Conservation (phyloP, 2,329 filamentous ascomycete genomes). For the Hypoxylon sp. region DNA sequence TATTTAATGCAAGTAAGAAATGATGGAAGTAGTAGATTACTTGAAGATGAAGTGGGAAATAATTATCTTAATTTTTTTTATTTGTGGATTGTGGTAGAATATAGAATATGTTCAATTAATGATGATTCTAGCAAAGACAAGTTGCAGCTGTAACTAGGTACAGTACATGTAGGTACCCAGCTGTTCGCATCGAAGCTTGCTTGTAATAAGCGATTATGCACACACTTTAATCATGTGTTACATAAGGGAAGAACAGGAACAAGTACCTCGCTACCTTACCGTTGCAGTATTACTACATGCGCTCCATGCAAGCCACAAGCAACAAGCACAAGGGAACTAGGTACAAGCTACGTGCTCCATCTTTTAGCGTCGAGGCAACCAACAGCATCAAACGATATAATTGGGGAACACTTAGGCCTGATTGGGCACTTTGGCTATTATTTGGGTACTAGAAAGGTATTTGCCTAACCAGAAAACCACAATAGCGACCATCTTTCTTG, state of each 20-base stretch:
- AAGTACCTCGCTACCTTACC: neutral
- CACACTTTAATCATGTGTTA: too few species aligned
- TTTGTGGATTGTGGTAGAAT: too few species aligned
- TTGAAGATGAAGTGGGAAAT: too few species aligned
- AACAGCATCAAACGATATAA: slow-evolving; percentile 9
- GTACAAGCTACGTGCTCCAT: slow-evolving; percentile 22
- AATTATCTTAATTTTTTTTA: neutral
- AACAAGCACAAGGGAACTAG: too few species aligned
- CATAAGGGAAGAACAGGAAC: slow-evolving; percentile 8
- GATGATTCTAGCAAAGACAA: neutral
- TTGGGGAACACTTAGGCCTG: slow-evolving; percentile 3
- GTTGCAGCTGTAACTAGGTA: neutral
- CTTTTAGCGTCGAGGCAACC: slow-evolving; percentile 10
- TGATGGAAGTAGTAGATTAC: too few species aligned
- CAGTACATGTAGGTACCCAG: neutral
- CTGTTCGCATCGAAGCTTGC: too few species aligned
- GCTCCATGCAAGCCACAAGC: too few species aligned
- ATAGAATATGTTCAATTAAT: too few species aligned
- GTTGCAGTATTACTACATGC: slow-evolving; percentile 16
- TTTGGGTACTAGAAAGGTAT: neutral
- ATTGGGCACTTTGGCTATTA: neutral
- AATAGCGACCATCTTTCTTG: slow-evolving; percentile 11
- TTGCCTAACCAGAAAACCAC: slow-evolving; percentile 21
- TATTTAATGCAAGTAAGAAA: too few species aligned
- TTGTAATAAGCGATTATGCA: too few species aligned